phyloP scores from a whole-genome alignment of 306 rosid genomes.

The Lithocarpus polystachyus region DNA sequence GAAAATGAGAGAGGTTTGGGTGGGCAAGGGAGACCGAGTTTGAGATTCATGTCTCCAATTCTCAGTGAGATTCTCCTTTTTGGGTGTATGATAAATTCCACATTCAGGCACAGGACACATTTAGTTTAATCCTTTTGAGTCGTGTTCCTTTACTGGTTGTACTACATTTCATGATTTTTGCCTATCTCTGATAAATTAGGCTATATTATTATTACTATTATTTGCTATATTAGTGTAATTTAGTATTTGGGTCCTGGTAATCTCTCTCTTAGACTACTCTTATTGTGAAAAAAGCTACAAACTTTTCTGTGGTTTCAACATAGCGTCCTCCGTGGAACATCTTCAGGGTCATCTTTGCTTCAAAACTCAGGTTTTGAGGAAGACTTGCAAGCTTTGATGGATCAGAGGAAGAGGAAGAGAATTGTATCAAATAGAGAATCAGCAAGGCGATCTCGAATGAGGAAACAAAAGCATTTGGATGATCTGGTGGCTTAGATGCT shows the following conservation, averaged over 20 bases:
- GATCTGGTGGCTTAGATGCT: constrained; percentile 41
- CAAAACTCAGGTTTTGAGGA: constrained; percentile 60
- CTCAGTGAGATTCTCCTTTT: constrained; percentile 90
- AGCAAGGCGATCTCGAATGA: constrained; percentile 67
- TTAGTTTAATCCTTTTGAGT: constrained; percentile 89
- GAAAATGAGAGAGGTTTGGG: no score
- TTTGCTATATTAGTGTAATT: not conserved
- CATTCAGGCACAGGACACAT: constrained; percentile 75
- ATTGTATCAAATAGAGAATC: constrained; percentile 81
- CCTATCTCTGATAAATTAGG: not conserved
- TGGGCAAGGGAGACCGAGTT: constrained; percentile 6
- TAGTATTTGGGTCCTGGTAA: not conserved
- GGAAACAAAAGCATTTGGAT: constrained; percentile 72
- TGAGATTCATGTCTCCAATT: constrained; percentile 86
- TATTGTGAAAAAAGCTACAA: not conserved
- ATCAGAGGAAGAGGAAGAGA: constrained; percentile 67
- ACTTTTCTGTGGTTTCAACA: not conserved
- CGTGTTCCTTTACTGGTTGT: constrained; percentile 87
- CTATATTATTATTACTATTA: not conserved
- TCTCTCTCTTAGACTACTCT: not conserved
- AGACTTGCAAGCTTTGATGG: constrained; percentile 51
- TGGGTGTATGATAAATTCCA: constrained; percentile 72
- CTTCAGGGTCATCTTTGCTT: constrained; percentile 33
- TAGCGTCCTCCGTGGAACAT: constrained; percentile 71
- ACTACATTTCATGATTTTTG: constrained; percentile 59